Percentiles rank a stretch among this genome's conserved stretches.
Conservation (phyloP, 495 filamentous ascomycete species). For the Aspergillus saccharolyticus region DNA sequence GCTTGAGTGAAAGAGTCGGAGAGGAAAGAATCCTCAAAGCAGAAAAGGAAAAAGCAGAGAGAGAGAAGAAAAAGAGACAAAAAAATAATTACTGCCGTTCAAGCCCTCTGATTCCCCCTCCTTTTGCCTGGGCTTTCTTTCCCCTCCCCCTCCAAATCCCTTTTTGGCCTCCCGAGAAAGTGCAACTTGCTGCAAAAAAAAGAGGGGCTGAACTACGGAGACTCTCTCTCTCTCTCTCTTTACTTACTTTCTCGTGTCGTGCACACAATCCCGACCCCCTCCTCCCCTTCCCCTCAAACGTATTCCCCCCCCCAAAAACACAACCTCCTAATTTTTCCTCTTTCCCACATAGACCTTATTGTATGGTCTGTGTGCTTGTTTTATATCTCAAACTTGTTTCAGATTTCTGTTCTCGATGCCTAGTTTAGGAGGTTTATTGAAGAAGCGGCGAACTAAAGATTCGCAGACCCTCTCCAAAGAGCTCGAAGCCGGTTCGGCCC, state of each 20-base stretch:
- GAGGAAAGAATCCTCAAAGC: slow-evolving; percentile 1
- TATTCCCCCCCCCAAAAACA: background rate
- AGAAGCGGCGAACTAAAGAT: slow-evolving; percentile 97
- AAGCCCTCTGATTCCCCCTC: background rate
- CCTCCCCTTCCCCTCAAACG: background rate
- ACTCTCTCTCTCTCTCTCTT: background rate
- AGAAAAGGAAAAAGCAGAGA: background rate
- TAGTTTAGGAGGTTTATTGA: slow-evolving; percentile 69
- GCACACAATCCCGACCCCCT: background rate
- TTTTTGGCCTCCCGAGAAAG: background rate
- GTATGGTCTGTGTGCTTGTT: slow-evolving; percentile 9
- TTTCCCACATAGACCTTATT: background rate
- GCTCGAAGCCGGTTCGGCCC: slow-evolving; percentile 42
- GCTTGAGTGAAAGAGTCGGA: background rate
- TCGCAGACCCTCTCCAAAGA: slow-evolving; percentile 51
- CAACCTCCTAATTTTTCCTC: background rate
- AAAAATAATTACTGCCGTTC: background rate
- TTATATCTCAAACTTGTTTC: background rate
- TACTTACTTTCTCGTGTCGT: background rate
- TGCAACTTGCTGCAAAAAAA: background rate
- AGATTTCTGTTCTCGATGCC: slow-evolving; percentile 33
- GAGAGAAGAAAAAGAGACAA: slow-evolving; percentile 1
- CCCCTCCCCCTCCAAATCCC: background rate
- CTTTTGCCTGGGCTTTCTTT: background rate
- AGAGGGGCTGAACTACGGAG: slow-evolving; percentile 13